phyloP scores from a whole-genome alignment of 192 early-diverging fungal species.

The Podila horticola region DNA sequence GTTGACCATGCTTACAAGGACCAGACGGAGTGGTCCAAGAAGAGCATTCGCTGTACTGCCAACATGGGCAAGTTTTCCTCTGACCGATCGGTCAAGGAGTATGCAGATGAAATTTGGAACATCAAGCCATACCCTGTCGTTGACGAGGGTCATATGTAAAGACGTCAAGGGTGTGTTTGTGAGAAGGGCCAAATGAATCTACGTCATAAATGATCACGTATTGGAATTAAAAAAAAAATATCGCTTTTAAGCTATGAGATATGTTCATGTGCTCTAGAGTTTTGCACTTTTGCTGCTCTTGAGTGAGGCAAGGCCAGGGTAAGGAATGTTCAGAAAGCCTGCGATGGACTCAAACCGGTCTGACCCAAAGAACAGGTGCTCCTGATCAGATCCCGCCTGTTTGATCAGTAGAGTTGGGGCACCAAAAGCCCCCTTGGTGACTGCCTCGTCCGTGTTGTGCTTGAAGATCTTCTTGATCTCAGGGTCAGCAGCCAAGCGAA shows the following conservation, averaged over 20 bases:
- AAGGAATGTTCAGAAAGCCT: slow-evolving; percentile 38
- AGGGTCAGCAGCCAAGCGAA: slow-evolving; percentile 15
- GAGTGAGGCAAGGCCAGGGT: slow-evolving; percentile 20
- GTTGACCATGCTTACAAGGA: slow-evolving; percentile 92
- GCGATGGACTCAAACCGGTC: slow-evolving; percentile 60
- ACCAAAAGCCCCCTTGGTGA: slow-evolving; percentile 58
- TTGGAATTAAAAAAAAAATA: too few species aligned
- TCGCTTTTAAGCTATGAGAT: too few species aligned
- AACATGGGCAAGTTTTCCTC: slow-evolving; percentile 96
- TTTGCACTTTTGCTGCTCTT: neutral
- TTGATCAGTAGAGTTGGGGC: slow-evolving; percentile 63
- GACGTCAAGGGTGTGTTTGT: too few species aligned
- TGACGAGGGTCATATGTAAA: slow-evolving; percentile 36
- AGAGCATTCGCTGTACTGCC: slow-evolving; percentile 90
- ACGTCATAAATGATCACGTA: too few species aligned
- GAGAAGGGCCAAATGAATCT: too few species aligned
- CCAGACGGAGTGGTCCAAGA: slow-evolving; percentile 85
- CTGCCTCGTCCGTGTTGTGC: slow-evolving; percentile 54
- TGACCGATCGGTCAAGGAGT: slow-evolving; percentile 91
- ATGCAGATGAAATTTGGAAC: slow-evolving; percentile 93
- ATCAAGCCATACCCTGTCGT: slow-evolving; percentile 65
- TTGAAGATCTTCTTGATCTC: slow-evolving; percentile 49
- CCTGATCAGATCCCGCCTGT: slow-evolving; percentile 33
- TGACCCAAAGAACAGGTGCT: slow-evolving; percentile 67
- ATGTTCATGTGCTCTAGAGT: too few species aligned